phyloP scores from a whole-genome alignment of 2,329 filamentous ascomycete species.

The Fusarium coicis region DNA sequence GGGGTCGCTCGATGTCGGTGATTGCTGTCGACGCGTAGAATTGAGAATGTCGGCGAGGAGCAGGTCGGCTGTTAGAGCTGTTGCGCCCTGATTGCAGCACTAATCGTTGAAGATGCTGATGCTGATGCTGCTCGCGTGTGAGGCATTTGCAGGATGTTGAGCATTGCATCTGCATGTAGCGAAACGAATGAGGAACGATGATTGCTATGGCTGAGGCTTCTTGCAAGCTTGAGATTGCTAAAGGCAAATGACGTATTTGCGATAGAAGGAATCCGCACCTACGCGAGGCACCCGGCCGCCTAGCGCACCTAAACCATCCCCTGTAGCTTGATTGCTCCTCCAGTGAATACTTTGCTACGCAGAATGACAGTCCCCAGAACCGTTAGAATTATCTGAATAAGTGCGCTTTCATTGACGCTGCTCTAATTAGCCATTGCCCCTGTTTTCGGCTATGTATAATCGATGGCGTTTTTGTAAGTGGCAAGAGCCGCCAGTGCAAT shows the following conservation, averaged over 20 bases:
- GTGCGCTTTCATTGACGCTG: rapidly evolving
- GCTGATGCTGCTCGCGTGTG: neutral
- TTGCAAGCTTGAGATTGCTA: neutral
- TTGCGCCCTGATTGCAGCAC: too few relatives aligned
- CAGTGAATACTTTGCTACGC: neutral
- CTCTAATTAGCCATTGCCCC: rapidly evolving
- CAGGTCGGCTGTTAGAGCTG: neutral
- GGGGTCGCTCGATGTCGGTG: neutral
- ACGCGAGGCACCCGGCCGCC: neutral
- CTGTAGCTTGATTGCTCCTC: neutral
- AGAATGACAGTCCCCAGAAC: neutral
- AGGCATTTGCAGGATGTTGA: neutral
- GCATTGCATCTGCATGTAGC: neutral
- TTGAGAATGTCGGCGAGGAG: neutral
- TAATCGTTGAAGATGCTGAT: neutral
- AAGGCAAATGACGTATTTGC: neutral
- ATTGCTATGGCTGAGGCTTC: neutral
- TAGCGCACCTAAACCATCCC: neutral
- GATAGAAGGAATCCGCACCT: neutral
- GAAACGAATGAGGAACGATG: neutral
- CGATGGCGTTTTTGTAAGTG: rapidly evolving
- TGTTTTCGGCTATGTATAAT: rapidly evolving
- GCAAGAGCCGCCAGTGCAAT: neutral
- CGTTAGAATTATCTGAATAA: neutral
- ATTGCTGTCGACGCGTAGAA: neutral